Conservation (phyloP, 2,329 filamentous ascomycete species). For the Didymella pinodella region DNA sequence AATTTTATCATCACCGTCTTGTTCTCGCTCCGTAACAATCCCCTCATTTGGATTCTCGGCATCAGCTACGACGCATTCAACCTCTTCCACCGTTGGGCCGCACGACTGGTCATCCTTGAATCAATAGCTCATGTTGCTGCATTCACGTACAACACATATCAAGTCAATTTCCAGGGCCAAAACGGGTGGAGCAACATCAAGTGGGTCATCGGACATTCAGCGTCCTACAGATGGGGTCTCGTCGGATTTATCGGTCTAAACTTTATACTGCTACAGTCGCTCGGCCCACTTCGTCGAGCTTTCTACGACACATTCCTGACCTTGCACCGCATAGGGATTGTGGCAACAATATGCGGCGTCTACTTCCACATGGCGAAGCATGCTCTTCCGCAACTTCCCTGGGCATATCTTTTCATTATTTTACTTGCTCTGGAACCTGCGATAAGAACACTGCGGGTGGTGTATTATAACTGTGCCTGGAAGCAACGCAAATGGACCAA, state of each 20-base stretch:
- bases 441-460: slow-evolving; percentile 63
- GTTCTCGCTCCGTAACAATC: slow-evolving; percentile 77
- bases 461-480: slow-evolving; percentile 70
- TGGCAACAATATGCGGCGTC: slow-evolving; percentile 65
- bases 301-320: slow-evolving; percentile 80
- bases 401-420: slow-evolving; percentile 65
- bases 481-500: slow-evolving; percentile 66
- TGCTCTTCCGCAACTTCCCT: slow-evolving; percentile 65
- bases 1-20: slow-evolving; percentile 78
- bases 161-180: slow-evolving; percentile 56
- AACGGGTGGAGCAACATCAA: slow-evolving; percentile 40
- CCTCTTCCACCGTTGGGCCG: slow-evolving; percentile 77
- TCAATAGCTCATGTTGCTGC: slow-evolving; percentile 69
- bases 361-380: slow-evolving; percentile 69
- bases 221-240: slow-evolving; percentile 65
- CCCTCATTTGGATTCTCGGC: slow-evolving; percentile 71
- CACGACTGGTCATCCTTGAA: slow-evolving; percentile 74
- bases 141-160: slow-evolving; percentile 57
- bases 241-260: slow-evolving; percentile 67
- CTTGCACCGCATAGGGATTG: slow-evolving; percentile 69
- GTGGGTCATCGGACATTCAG: slow-evolving; percentile 43
- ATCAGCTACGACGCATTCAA: slow-evolving; percentile 83
- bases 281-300: slow-evolving; percentile 74
- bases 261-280: slow-evolving; percentile 69
- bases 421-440: slow-evolving; percentile 69